Evolutionary conservation across 768 basidiomycete species (phyloP), one percentile per base, ranked within the genome.

Genomic region (Tulasnella sp.): DNA sequence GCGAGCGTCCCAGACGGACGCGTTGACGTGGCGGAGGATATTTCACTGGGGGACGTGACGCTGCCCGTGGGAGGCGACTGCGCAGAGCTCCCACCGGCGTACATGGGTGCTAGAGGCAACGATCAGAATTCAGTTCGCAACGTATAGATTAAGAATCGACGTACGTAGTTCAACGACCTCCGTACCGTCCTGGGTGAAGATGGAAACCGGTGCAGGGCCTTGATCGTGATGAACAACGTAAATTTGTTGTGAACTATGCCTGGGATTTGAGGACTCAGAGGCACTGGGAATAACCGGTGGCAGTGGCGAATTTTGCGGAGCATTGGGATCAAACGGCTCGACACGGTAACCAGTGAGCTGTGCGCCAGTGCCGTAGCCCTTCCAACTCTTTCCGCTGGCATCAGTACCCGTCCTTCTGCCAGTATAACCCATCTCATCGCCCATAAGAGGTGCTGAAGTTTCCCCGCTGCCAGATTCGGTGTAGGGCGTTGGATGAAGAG

Each of bases 171-270:
- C 55, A 8, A 57, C 55, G 17, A 57, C 42, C 1, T 57, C 55
- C 6, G 55, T 32, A 5, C 52, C 52, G 31, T 57, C 42, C 2
- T 46, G 32, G n/a, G 55, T 43, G 35, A 11, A 57, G n/a, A 57
- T 57, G 14, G 55, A 46, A 1, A 57, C 31, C 46, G 55, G 42
- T 6, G 55, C 55, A 11, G 43, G 43, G 19, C 55, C 46, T 31
- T 29, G 27, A 19, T 57, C 55, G 17, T 57, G 55, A 27, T 57
- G 55, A 2, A 57, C 55, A 23, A 57, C 46, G 35, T 57, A 57
- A 17, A 57, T 43, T 7, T 57, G 46, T 21, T 29, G 35, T 9
- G 25, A 8, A 11, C 32, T 19, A 14, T 34, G 48, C 9, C 48
- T 35, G 6, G 48, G 48, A 27, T 29, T 35, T 49, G 27, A 25